Evolutionary conservation across 495 filamentous ascomycete genomes (phyloP), one percentile per base, ranked within the genome.

Genomic region (Lasiosphaeria hispida): DNA sequence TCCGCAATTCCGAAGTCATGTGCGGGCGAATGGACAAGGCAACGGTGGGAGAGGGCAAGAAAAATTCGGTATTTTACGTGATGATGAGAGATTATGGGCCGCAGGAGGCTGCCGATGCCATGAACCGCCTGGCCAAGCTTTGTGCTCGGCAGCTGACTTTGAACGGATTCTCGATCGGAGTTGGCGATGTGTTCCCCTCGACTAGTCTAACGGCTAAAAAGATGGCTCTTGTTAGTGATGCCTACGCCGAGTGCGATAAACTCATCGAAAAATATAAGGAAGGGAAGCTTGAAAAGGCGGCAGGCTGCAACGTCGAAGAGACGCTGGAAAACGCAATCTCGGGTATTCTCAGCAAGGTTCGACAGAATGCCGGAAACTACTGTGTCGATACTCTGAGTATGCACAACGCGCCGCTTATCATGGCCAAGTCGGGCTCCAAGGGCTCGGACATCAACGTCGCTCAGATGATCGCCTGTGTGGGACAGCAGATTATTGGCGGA

Each of bases 1-100:
- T 98, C 62, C 88, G 94, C 40, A 97, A 97, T 64, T 96, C 92
- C 0, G 94, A 97, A 69, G 85, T 98, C 58, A 97, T 98, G 91
- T 97, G 94, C 66, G 94, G 94, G 63, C 84, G 91, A 37, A 96
- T 98, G 92, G 94, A 98, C 73, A 98, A 98, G 68, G 86, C 89
- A 2, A 96, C 91, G 0, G 88, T 98, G 41, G 94, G 94, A 61
- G 90, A 87, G 10, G 94, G 94, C 65, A 97, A 97, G 77, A 98
- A 98, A 69, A 92, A 96, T 69, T 96, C 91, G 3, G 83, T 98
- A 9, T 98, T 97, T 72, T 98, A 96, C 64, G 88, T 97, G 53
- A 92, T 98, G 63, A 80, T 97, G 59, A 83, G 94, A 71, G 94
- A 98, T 72, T 97, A 86, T 66, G 94, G 95, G 0, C 90, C 93